Conservation (phyloP, 371 early-diverging fungal genomes). For the Lichtheimia ramosa region DNA sequence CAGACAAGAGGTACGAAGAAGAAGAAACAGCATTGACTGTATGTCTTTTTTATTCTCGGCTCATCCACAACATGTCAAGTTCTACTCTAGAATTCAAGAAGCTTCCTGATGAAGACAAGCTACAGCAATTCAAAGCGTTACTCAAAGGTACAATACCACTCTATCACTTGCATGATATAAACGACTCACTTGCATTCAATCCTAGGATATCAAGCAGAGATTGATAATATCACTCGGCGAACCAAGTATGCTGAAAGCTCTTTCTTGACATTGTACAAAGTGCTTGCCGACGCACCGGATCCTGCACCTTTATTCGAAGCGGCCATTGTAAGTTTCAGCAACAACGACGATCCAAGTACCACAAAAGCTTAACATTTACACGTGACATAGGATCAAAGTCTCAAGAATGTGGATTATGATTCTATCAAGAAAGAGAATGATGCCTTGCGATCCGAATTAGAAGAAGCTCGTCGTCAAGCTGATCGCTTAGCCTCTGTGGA, state of each 20-base stretch:
- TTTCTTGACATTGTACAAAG: slow-evolving; percentile 79
- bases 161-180: background rate
- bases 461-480: slow-evolving; percentile 45
- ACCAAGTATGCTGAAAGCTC: slow-evolving; percentile 84
- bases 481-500: slow-evolving; percentile 44
- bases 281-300: slow-evolving; percentile 84
- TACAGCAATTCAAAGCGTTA: slow-evolving; percentile 68
- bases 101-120: slow-evolving; percentile 75
- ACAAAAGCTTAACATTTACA: background rate
- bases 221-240: slow-evolving; percentile 83
- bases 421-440: slow-evolving; percentile 55
- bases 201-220: slow-evolving; percentile 85
- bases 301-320: slow-evolving; percentile 72
- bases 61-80: slow-evolving; percentile 11
- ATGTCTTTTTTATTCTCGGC: slow-evolving; percentile 1
- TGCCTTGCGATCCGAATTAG: slow-evolving; percentile 51
- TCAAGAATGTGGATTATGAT: slow-evolving; percentile 49
- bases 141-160: slow-evolving; percentile 55
- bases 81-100: slow-evolving; percentile 70
- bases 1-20: slow-evolving; percentile 75
- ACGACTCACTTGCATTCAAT: background rate
- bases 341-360: background rate
- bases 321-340: slow-evolving; percentile 34
- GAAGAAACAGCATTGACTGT: background rate
- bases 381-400: slow-evolving; percentile 57